Percentiles rank a stretch among this genome's conserved stretches.
phyloP scores from a whole-genome alignment of 192 early-diverging fungal species.

The Lobosporangium transversale region DNA sequence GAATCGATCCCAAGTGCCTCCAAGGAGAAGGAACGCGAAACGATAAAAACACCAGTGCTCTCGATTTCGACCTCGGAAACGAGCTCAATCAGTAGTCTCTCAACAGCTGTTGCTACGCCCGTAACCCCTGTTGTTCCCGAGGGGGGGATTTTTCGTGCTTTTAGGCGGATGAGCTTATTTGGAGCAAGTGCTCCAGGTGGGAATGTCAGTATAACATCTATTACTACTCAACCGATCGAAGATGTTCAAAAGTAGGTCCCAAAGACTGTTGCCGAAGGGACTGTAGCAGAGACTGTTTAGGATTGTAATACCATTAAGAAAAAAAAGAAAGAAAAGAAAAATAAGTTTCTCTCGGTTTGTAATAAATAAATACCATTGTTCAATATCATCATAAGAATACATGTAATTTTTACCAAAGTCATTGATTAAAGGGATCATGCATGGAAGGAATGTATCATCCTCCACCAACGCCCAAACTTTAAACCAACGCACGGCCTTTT shows the following conservation, averaged over 20 bases:
- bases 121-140: conserved; percentile 15
- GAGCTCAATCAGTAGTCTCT: neutral
- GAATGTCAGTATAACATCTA: neutral
- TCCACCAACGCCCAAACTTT: too few relatives aligned
- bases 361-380: too few relatives aligned
- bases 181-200: neutral
- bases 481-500: too few relatives aligned
- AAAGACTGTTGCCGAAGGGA: neutral
- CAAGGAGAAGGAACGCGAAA: neutral
- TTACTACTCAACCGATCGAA: too few relatives aligned
- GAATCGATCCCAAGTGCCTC: too few relatives aligned
- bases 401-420: too few relatives aligned
- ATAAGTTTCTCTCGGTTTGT: too few relatives aligned
- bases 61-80: conserved; percentile 21
- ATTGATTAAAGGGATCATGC: too few relatives aligned
- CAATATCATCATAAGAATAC: too few relatives aligned
- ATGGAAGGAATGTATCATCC: too few relatives aligned
- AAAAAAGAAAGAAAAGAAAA: too few relatives aligned
- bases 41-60: conserved; percentile 4
- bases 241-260: neutral
- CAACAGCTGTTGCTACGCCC: neutral
- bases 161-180: conserved; percentile 26
- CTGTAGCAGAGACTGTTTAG: neutral
- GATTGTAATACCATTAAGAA: too few relatives aligned
- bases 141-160: neutral